Percentiles rank a stretch among this genome's conserved stretches.
Conservation (phyloP, 129 eudicot genomes). For the Mikania micrantha region DNA sequence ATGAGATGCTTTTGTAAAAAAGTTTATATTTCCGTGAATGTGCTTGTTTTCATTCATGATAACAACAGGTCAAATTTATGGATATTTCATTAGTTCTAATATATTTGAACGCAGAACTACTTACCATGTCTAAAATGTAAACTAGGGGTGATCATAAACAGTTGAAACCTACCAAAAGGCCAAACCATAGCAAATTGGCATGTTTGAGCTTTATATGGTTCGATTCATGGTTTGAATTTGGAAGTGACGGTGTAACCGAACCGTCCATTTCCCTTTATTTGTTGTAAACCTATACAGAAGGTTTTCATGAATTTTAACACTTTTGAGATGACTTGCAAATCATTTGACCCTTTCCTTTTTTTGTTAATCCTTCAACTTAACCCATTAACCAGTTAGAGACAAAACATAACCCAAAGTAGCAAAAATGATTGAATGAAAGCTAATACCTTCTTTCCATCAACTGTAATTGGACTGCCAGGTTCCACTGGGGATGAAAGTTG, state of each 20-base stretch:
- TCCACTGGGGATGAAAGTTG: conserved; percentile 54
- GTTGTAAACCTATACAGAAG: neutral
- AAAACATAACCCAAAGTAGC: neutral
- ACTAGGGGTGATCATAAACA: neutral
- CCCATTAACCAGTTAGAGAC: neutral
- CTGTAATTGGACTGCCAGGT: conserved; percentile 59
- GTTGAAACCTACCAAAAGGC: neutral
- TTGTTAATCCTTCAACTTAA: neutral
- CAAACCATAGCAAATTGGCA: neutral
- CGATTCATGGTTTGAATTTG: neutral
- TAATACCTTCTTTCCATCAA: conserved; percentile 75
- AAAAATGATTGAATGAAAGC: no score
- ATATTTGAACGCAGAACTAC: neutral
- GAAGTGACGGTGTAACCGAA: neutral
- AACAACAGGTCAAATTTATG: neutral
- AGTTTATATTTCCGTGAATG: neutral
- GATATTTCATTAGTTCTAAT: neutral
- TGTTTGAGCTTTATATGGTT: neutral
- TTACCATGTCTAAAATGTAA: neutral
- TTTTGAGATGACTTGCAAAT: neutral
- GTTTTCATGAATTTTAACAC: neutral
- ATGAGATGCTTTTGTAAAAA: neutral
- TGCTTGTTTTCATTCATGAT: neutral
- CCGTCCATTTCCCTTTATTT: neutral
- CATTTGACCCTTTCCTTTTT: neutral